Evolutionary conservation across 768 basidiomycete species (phyloP).

Genomic region (Hebeloma cylindrosporum): DNA sequence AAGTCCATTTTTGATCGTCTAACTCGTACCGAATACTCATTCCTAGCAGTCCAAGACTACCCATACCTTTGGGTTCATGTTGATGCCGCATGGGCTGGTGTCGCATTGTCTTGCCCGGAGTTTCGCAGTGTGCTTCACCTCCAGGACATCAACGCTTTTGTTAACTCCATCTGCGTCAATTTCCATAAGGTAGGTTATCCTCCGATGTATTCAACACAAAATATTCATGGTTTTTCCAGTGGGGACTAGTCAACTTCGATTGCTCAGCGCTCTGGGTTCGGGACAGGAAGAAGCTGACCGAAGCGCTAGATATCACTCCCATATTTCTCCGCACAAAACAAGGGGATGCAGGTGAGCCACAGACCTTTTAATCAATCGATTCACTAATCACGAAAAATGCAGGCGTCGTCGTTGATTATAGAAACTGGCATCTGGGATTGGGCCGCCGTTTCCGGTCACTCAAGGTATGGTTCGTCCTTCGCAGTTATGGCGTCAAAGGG

Average conservation of each 20-base stretch:
- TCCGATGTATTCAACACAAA: background rate
- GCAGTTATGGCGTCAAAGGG: conserved; percentile 78
- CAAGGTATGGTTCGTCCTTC: conserved; percentile 90
- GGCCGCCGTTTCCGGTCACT: conserved; percentile 89
- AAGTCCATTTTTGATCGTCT: conserved; percentile 18
- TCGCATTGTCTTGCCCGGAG: conserved; percentile 80
- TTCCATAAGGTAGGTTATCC: conserved; percentile 85
- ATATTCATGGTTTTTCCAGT: conserved; percentile 43
- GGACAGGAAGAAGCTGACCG: conserved; percentile 67
- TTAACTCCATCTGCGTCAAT: conserved; percentile 84
- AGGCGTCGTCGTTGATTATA: conserved; percentile 85
- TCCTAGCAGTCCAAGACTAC: conserved; percentile 50
- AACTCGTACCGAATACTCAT: background rate
- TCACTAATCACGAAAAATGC: too few species aligned
- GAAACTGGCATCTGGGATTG: conserved; percentile 82
- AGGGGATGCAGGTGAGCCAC: conserved; percentile 71
- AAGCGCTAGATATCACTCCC: conserved; percentile 85
- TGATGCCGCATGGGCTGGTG: conserved; percentile 91
- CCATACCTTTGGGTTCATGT: conserved; percentile 83
- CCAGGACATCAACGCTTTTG: conserved; percentile 70
- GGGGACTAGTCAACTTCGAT: conserved; percentile 91
- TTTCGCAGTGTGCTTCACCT: conserved; percentile 60
- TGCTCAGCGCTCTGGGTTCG: conserved; percentile 80
- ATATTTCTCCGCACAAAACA: conserved; percentile 79
- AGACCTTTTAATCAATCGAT: too few species aligned